Evolutionary conservation across 768 basidiomycete species (phyloP).

Genomic region (Mrakia frigida): DNA sequence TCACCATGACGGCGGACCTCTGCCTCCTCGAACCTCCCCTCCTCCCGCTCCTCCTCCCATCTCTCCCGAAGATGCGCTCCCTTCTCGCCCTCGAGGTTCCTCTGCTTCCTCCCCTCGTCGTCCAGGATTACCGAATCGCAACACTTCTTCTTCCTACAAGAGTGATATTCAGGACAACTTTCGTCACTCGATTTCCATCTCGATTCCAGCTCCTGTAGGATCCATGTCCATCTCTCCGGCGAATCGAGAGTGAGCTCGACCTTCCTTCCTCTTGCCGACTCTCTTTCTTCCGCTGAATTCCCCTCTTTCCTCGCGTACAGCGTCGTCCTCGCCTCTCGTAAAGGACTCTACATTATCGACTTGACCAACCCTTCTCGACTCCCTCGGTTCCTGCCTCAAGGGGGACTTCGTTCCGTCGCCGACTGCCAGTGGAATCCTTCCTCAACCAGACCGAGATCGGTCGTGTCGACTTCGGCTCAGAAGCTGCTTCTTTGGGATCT

Average conservation of each 20-base stretch:
- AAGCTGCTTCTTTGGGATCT: conserved; percentile 84
- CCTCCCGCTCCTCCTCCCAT: background rate
- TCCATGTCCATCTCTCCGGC: conserved; percentile 32
- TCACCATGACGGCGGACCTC: background rate
- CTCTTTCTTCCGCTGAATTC: too few species aligned
- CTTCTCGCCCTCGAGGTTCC: too few species aligned
- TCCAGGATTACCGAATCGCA: background rate
- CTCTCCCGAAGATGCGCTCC: background rate
- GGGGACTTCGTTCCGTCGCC: conserved; percentile 86
- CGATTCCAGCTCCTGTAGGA: conserved; percentile 29
- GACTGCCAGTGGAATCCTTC: conserved; percentile 34
- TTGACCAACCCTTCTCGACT: conserved; percentile 77
- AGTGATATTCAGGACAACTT: conserved; percentile 27
- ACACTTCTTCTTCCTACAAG: background rate
- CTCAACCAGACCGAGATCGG: background rate
- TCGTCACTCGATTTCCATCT: conserved; percentile 20
- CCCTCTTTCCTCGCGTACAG: conserved; percentile 6
- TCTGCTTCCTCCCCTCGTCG: background rate
- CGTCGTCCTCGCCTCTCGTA: conserved; percentile 47
- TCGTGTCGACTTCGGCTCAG: conserved; percentile 43
- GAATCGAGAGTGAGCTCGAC: conserved; percentile 21
- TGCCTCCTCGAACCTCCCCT: background rate
- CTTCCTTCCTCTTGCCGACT: background rate
- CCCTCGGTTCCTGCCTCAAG: conserved; percentile 91
- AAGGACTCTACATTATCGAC: conserved; percentile 93